Percentiles rank a stretch among this genome's conserved stretches.
Conservation (phyloP, 176 grass and related monocot species). For the Zoysia japonica region DNA sequence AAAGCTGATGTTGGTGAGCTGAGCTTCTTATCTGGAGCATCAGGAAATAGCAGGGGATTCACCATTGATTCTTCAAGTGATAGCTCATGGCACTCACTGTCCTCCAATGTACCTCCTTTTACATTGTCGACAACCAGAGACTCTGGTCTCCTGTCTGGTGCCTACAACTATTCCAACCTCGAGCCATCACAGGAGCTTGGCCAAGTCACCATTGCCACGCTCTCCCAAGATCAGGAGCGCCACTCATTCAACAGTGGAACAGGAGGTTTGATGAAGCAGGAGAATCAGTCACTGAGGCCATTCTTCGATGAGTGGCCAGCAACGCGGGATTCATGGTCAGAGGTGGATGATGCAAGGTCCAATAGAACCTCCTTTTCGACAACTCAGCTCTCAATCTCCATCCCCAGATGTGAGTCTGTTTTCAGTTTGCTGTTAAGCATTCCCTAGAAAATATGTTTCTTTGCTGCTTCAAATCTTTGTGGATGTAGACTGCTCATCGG, state of each 20-base stretch:
- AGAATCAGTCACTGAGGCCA: slow-evolving; percentile 85
- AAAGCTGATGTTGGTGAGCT: slow-evolving; percentile 62
- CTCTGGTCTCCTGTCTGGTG: slow-evolving; percentile 41
- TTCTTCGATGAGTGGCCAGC: slow-evolving; percentile 98
- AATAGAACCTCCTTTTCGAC: slow-evolving; percentile 83
- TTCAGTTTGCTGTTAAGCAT: neutral
- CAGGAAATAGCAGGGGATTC: slow-evolving; percentile 61
- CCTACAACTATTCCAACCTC: slow-evolving; percentile 54
- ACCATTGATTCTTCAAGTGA: slow-evolving; percentile 51
- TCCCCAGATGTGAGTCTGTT: slow-evolving; percentile 59
- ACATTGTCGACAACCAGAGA: slow-evolving; percentile 54
- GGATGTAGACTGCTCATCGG: neutral
- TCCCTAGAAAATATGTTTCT: neutral
- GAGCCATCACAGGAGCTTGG: slow-evolving; percentile 69
- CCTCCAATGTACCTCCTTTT: slow-evolving; percentile 48
- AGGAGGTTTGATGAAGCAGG: slow-evolving; percentile 59
- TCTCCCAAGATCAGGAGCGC: slow-evolving; percentile 62
- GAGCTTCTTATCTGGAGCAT: slow-evolving; percentile 77
- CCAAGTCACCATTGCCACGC: slow-evolving; percentile 69
- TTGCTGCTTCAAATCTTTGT: neutral
- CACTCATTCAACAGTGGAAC: slow-evolving; percentile 48
- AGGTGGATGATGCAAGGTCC: slow-evolving; percentile 72
- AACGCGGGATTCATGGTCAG: slow-evolving; percentile 75
- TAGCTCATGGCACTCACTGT: slow-evolving; percentile 59
- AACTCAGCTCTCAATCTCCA: slow-evolving; percentile 94